These are phyloP conservation scores for Penicillium janthinellum DNA, from an alignment of 2,329 filamentous ascomycete genomes.

Conservation along the genomic window DNA sequence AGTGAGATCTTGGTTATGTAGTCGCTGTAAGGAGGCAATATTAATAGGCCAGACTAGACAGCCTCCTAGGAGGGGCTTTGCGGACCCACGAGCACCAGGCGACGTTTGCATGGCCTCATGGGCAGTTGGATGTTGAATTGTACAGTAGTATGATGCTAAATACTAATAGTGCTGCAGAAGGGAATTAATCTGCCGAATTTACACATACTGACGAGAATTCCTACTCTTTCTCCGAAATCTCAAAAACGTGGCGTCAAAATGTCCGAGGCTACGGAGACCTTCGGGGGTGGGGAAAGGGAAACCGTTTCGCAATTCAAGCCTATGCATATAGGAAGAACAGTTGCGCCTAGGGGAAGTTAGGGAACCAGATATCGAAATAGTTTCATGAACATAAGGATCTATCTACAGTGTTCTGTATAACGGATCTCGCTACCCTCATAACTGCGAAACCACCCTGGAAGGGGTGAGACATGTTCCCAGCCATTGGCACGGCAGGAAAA, in stretches of 20 bases:
- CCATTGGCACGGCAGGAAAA: constrained; percentile 13
- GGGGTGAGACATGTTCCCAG: constrained; percentile 11
- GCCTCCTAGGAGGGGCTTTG: neutral
- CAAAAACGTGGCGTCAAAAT: no score
- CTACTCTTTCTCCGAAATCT: no score
- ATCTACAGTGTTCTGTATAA: neutral
- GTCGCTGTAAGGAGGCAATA: constrained; percentile 5
- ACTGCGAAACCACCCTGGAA: neutral
- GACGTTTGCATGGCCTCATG: neutral
- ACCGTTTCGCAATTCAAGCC: neutral
- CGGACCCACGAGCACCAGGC: neutral
- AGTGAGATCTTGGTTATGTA: neutral
- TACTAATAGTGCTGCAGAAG: no score
- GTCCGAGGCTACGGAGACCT: neutral
- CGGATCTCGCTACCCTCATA: neutral
- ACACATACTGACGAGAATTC: no score
- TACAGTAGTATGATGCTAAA: no score
- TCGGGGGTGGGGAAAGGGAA: neutral
- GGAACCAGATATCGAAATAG: neutral
- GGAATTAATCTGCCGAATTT: no score
- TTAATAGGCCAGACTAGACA: constrained; percentile 7
- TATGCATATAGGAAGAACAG: neutral
- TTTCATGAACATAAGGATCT: neutral
- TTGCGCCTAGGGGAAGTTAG: neutral
- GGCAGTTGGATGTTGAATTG: neutral